Percentiles rank a stretch among this genome's conserved stretches.
phyloP scores from a whole-genome alignment of 2,329 filamentous ascomycete genomes.

The Alternaria atra region DNA sequence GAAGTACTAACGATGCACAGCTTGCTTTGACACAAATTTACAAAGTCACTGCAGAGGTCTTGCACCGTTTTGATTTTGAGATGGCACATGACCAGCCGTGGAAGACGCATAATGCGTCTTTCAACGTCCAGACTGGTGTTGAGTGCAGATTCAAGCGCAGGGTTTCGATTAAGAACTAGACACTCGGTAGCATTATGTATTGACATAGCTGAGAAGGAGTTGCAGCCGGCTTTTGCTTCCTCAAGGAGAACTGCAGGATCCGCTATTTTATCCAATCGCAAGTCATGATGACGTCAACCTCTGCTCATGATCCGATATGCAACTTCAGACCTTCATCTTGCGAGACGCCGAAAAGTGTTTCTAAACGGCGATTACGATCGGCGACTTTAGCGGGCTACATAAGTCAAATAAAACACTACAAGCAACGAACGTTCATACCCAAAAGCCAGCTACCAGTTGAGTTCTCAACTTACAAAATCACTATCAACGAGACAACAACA shows the following conservation, averaged over 20 bases:
- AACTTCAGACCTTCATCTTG: background rate
- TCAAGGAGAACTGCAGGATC: background rate
- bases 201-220: background rate
- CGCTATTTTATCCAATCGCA: constrained; percentile 6
- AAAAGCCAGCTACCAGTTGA: background rate
- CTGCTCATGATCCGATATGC: constrained; percentile 3
- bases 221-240: background rate
- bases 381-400: background rate
- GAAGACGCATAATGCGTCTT: constrained; percentile 31
- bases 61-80: constrained; percentile 26
- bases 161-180: background rate
- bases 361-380: background rate
- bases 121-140: constrained; percentile 30
- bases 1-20: background rate
- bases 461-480: background rate
- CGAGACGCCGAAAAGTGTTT: background rate
- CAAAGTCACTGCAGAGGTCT: constrained; percentile 30
- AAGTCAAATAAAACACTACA: background rate
- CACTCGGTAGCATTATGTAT: background rate
- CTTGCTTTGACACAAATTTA: constrained; percentile 30
- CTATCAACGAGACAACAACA: background rate
- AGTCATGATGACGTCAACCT: constrained; percentile 19
- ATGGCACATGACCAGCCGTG: constrained; percentile 33
- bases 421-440: background rate
- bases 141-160: constrained; percentile 19